Conservation (phyloP, 768 basidiomycete genomes). For the Rhizopogon vinicolor region DNA sequence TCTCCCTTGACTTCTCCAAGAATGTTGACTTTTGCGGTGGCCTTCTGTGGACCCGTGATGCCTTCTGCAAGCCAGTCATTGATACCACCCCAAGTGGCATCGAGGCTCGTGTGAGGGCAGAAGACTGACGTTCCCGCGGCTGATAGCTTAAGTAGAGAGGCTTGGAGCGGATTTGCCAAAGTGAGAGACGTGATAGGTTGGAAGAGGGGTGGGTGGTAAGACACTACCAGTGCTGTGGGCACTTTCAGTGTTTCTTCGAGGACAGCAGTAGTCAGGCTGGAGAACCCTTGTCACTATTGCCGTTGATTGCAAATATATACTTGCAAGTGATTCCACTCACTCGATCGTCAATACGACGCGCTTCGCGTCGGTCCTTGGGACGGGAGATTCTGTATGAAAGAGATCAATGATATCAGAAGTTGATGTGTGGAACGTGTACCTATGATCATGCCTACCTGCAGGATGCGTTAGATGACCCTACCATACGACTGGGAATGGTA, state of each 20-base stretch:
- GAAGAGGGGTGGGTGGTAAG: conserved; percentile 89
- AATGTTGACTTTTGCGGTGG: conserved; percentile 29
- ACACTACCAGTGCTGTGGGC: conserved; percentile 62
- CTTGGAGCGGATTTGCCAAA: conserved; percentile 72
- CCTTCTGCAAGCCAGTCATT: conserved; percentile 85
- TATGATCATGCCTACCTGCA: conserved; percentile 68
- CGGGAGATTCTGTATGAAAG: conserved; percentile 44
- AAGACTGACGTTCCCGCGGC: conserved; percentile 84
- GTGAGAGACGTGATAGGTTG: conserved; percentile 70
- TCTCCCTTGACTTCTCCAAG: conserved; percentile 35
- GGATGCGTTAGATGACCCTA: conserved; percentile 1
- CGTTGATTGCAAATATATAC: conserved; percentile 8
- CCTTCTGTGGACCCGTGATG: conserved; percentile 31
- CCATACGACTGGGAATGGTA: conserved; percentile 9
- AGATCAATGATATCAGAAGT: conserved; percentile 4
- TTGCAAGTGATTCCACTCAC: conserved; percentile 30
- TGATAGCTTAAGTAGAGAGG: conserved; percentile 73
- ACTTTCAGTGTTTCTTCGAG: conserved; percentile 60
- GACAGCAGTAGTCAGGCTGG: conserved; percentile 71
- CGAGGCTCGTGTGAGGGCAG: conserved; percentile 85
- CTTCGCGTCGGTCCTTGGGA: conserved; percentile 40
- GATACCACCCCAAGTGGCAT: conserved; percentile 78
- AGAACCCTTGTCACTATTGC: conserved; percentile 3
- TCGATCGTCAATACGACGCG: conserved; percentile 68
- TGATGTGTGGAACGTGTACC: conserved; percentile 36